Percentiles rank a stretch among this genome's conserved stretches.
These are phyloP conservation scores for Juglanconis sp. DNA, from an alignment of 2,329 filamentous ascomycete genomes.

Conservation along the genomic window DNA sequence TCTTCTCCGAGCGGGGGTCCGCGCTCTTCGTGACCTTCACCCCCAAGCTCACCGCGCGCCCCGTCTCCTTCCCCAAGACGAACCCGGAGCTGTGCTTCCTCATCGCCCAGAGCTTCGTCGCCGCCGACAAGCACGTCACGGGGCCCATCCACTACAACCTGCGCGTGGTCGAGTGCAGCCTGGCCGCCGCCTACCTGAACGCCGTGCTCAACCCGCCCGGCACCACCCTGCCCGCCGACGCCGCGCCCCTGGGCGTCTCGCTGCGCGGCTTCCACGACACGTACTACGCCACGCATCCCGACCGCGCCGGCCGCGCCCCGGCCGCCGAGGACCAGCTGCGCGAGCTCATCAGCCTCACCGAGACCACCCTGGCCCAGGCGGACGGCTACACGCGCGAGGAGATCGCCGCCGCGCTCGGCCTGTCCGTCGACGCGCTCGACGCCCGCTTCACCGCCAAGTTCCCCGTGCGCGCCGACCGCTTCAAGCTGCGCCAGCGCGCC, in stretches of 20 bases:
- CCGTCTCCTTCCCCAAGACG: conserved; percentile 78
- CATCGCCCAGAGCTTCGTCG: conserved; percentile 91
- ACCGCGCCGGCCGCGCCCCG: conserved; percentile 31
- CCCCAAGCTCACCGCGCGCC: conserved; percentile 70
- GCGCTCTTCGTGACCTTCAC: conserved; percentile 89
- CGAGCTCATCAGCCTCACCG: conserved; percentile 66
- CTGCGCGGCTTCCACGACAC: conserved; percentile 83
- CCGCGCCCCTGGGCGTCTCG: conserved; percentile 76
- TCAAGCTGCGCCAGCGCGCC: conserved; percentile 83
- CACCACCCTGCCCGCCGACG: conserved; percentile 68
- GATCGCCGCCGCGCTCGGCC: conserved; percentile 68
- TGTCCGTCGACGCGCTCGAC: conserved; percentile 70
- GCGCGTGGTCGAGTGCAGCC: conserved; percentile 89
- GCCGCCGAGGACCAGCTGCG: conserved; percentile 62
- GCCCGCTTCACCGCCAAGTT: conserved; percentile 80
- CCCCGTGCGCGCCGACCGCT: conserved; percentile 80
- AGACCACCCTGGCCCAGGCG: conserved; percentile 69
- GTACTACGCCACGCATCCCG: conserved; percentile 61
- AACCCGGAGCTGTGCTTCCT: conserved; percentile 84
- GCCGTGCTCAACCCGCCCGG: conserved; percentile 54
- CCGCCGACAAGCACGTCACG: conserved; percentile 90
- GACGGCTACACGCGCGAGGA: conserved; percentile 88
- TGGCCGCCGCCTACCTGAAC: conserved; percentile 72
- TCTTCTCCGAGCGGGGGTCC: conserved; percentile 82
- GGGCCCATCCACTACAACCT: conserved; percentile 95